These are phyloP conservation scores for Lachnellula hyalina DNA, from an alignment of 2,329 filamentous ascomycete species.

Conservation along the genomic window DNA sequence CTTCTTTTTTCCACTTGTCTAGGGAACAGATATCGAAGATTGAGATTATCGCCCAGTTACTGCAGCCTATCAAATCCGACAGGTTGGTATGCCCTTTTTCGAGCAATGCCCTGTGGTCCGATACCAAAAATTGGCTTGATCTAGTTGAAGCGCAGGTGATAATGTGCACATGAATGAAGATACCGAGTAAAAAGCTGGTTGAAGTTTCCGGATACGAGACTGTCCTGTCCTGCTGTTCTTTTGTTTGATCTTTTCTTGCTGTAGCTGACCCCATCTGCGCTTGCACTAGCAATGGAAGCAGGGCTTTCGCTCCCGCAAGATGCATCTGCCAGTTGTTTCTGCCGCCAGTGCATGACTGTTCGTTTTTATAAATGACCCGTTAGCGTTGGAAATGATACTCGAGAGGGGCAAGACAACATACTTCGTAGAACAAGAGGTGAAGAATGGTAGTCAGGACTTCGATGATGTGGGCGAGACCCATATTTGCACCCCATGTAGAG, in stretches of 20 bases:
- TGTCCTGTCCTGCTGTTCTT: not conserved
- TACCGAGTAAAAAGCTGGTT: not conserved
- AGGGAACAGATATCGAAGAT: constrained; percentile 1
- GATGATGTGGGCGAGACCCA: not conserved
- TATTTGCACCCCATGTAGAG: not conserved
- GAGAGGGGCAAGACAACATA: not conserved
- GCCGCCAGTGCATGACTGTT: not conserved
- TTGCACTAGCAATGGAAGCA: not conserved
- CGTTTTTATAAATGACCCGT: not conserved
- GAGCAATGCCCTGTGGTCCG: not conserved
- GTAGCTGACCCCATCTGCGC: no score
- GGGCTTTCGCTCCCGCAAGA: not conserved
- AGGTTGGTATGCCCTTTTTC: not conserved
- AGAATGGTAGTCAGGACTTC: constrained; percentile 5
- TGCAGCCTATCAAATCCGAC: constrained; percentile 1
- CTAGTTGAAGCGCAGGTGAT: constrained; percentile 2
- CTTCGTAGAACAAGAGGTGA: constrained; percentile 5
- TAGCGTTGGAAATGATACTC: not conserved
- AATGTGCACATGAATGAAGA: not conserved
- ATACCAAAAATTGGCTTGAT: not conserved
- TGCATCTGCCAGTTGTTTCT: not conserved
- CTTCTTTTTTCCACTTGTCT: constrained; percentile 6
- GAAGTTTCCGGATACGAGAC: not conserved
- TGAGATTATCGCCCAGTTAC: not conserved
- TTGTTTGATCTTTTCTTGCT: no score